A percentile compares a stretch with the other conserved stretches of the same genome.
These are phyloP conservation scores for Xylaria scruposa DNA, from an alignment of 495 filamentous ascomycete genomes.

Conservation along the genomic window DNA sequence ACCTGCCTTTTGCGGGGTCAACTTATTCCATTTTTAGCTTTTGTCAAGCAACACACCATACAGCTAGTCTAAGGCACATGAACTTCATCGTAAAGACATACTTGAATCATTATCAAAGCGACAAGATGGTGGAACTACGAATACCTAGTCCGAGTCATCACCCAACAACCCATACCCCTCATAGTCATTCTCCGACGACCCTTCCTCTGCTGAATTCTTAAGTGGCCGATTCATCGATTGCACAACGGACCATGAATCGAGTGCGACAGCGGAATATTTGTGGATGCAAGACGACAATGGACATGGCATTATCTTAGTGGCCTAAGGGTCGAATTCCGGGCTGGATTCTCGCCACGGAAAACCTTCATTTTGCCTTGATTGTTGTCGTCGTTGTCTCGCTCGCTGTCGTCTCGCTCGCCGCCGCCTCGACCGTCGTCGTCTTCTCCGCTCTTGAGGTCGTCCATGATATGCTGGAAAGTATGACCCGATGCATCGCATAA, in stretches of 20 bases:
- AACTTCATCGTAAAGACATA: neutral
- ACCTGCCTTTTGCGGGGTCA: neutral
- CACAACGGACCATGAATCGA: conserved; percentile 33
- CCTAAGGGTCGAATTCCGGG: conserved; percentile 37
- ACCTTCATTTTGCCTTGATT: conserved; percentile 7
- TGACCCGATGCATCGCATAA: too few species aligned
- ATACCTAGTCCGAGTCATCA: neutral
- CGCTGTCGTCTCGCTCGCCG: too few species aligned
- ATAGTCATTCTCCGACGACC: neutral
- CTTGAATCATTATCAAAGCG: neutral
- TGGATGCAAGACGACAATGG: conserved; percentile 36
- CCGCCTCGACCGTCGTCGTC: too few species aligned
- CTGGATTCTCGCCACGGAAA: conserved; percentile 7
- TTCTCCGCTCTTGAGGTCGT: conserved; percentile 29
- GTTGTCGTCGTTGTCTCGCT: too few species aligned
- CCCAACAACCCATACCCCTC: neutral
- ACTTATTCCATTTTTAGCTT: neutral
- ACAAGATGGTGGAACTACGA: neutral
- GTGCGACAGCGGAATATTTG: conserved; percentile 32
- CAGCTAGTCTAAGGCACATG: neutral
- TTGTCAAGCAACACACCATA: neutral
- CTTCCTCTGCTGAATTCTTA: neutral
- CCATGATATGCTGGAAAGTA: conserved; percentile 32
- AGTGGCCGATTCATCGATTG: conserved; percentile 30
- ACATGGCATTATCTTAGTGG: conserved; percentile 30